phyloP scores from a whole-genome alignment of 768 basidiomycete species.

The Amanita polypyramis region DNA sequence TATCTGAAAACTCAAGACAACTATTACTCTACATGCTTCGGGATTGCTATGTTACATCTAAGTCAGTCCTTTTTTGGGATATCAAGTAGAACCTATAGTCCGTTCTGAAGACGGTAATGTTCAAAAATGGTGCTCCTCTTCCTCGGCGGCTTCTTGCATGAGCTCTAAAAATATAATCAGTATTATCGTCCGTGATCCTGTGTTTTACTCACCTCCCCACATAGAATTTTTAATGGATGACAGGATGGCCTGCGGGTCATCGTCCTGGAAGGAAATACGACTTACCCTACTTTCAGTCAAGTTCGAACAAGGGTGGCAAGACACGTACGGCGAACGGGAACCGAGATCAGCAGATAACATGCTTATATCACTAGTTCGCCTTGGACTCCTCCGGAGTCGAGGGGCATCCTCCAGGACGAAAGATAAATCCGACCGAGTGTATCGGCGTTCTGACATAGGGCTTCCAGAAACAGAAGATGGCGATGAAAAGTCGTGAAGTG shows the following conservation, averaged over 20 bases:
- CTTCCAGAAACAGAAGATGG: constrained; percentile 22
- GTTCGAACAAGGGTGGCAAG: not conserved
- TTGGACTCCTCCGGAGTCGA: constrained; percentile 43
- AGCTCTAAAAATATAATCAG: constrained; percentile 14
- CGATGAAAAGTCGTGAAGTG: constrained; percentile 18
- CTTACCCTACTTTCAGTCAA: constrained; percentile 13
- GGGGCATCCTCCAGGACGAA: constrained; percentile 32
- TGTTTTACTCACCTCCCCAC: constrained; percentile 50
- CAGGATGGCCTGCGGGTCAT: constrained; percentile 39
- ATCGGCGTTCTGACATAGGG: constrained; percentile 26
- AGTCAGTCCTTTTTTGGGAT: not conserved
- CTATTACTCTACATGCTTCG: too few relatives aligned
- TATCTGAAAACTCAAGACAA: too few relatives aligned
- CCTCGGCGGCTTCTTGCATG: constrained; percentile 20
- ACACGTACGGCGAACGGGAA: constrained; percentile 36
- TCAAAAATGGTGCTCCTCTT: constrained; percentile 14
- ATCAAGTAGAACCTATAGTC: not conserved
- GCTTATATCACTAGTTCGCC: constrained; percentile 49
- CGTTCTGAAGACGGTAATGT: not conserved
- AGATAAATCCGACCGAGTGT: constrained; percentile 34
- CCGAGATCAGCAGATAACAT: constrained; percentile 44
- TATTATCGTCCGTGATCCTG: constrained; percentile 2
- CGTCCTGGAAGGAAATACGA: constrained; percentile 28
- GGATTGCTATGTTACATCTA: too few relatives aligned
- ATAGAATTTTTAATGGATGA: constrained; percentile 55